Conservation (phyloP, 768 basidiomycete genomes). For the Sporobolomyces pararoseus region DNA sequence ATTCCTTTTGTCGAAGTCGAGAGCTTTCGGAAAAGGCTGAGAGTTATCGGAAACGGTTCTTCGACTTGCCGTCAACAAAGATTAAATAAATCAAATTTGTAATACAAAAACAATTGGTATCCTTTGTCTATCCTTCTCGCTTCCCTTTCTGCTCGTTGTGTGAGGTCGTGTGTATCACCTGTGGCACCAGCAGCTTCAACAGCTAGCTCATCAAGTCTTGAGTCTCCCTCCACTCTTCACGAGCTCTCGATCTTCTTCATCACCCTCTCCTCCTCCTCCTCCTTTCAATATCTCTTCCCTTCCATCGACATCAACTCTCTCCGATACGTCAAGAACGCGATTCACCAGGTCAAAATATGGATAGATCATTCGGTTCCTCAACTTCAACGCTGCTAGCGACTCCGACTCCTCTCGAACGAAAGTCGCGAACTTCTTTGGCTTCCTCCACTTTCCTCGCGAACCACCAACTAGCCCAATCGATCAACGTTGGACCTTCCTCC, state of each 20-base stretch:
- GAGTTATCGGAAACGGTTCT: background rate
- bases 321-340: too few species aligned
- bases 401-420: constrained; percentile 24
- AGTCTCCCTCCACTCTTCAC: too few species aligned
- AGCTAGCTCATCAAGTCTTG: constrained; percentile 5
- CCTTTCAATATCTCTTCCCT: too few species aligned
- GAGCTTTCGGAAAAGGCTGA: background rate
- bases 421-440: constrained; percentile 1
- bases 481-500: background rate
- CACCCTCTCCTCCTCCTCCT: too few species aligned
- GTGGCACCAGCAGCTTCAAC: constrained; percentile 31
- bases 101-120: background rate
- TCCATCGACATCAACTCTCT: too few species aligned
- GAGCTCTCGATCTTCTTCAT: too few species aligned
- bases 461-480: constrained; percentile 28
- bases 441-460: constrained; percentile 12
- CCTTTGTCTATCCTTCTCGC: background rate
- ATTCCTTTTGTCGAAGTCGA: too few species aligned
- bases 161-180: too few species aligned
- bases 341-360: background rate
- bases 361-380: constrained; percentile 16
- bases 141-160: too few species aligned
- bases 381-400: constrained; percentile 31
- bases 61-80: too few species aligned
- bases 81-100: too few species aligned